Conservation (phyloP, 2,329 filamentous ascomycete genomes). For the Phialophora verrucosa region DNA sequence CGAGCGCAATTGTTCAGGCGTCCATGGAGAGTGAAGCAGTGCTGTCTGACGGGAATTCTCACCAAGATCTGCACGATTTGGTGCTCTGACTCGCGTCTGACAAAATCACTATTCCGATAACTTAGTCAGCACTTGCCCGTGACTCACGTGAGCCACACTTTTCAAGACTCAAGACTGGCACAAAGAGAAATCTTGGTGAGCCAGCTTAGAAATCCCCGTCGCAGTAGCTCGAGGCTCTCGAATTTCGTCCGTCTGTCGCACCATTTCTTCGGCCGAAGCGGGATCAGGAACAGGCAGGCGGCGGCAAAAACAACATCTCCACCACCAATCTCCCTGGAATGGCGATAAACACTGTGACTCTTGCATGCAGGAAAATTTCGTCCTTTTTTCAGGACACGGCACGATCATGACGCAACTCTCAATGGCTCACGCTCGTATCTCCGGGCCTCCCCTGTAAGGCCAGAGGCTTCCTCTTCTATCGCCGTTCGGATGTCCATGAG, state of each 20-base stretch:
- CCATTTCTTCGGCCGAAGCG: neutral
- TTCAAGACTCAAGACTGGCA: neutral
- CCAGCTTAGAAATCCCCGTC: slow-evolving; percentile 2
- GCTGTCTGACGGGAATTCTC: neutral
- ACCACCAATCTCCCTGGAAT: neutral
- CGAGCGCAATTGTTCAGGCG: neutral
- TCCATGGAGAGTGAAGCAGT: neutral
- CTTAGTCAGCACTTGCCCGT: neutral
- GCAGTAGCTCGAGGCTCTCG: neutral
- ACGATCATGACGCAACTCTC: neutral
- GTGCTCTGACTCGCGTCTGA: neutral
- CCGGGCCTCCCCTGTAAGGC: neutral
- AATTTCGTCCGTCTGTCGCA: neutral
- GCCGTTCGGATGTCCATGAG: neutral
- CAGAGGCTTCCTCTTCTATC: neutral
- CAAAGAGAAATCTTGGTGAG: neutral
- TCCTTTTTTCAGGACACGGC: neutral
- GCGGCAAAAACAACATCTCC: neutral
- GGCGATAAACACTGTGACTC: neutral
- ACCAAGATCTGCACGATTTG: neutral
- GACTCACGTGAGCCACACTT: neutral
- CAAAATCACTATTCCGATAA: neutral
- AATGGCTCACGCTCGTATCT: neutral
- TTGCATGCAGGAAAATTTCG: neutral
- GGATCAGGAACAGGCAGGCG: neutral